Conservation (phyloP, 2,329 filamentous ascomycete genomes). For the Fusarium irregulare region DNA sequence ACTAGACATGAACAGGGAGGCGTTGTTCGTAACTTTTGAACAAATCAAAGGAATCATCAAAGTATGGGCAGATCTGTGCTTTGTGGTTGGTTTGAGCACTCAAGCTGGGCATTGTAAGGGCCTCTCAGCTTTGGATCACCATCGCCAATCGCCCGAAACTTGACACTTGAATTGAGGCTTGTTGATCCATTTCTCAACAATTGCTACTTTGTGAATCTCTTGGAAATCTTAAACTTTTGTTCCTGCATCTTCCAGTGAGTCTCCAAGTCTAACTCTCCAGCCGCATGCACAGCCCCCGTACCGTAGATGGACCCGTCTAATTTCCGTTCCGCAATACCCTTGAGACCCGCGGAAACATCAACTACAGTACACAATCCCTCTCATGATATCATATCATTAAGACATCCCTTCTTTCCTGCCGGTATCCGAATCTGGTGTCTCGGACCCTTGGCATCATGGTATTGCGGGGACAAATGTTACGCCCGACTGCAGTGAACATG, state of each 20-base stretch:
- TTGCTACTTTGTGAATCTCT: background rate
- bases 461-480: constrained; percentile 11
- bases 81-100: background rate
- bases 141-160: background rate
- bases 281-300: constrained; percentile 21
- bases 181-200: background rate
- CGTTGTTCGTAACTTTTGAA: background rate
- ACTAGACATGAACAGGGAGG: background rate
- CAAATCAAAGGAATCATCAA: background rate
- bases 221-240: background rate
- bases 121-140: too few relatives aligned
- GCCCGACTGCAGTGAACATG: constrained; percentile 18
- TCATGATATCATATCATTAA: constrained; percentile 9
- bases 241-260: background rate
- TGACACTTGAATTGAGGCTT: background rate
- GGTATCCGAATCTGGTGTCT: constrained; percentile 27
- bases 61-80: background rate
- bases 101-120: background rate
- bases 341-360: constrained; percentile 1
- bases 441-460: constrained; percentile 5
- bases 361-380: background rate
- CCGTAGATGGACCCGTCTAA: background rate
- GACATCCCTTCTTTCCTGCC: constrained; percentile 9
- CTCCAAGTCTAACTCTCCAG: background rate
- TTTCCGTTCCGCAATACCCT: constrained; percentile 10